Evolutionary conservation across 805 yeast genomes (phyloP), one percentile per base, ranked within the genome.

Genomic region (Vanderwaltozyma tropicalis): DNA sequence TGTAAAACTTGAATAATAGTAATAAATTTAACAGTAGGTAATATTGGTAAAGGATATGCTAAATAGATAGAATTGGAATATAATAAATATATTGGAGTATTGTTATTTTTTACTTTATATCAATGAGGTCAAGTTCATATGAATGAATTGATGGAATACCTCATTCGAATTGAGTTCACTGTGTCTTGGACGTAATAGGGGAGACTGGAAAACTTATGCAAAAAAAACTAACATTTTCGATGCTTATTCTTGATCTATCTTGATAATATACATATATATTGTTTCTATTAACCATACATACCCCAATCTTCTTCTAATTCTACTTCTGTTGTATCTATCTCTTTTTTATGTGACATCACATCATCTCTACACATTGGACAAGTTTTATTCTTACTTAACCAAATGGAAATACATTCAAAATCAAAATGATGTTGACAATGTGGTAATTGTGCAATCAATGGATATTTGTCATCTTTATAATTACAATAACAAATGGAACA

Each of bases 311-410:
- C 87, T 37, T 80, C 84, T 37, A 73, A 74, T 34, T 75, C 76
- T 16, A 68, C 82, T 37, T 75, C 78, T 10, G 72, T 72, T 16
- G 65, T 69, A 13, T 61, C 62, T 13, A 57, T 53, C 3, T 35
- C 32, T 11, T 29, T 10, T 56, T 63, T 72, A 64, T 63, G 72
- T 36, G 67, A 72, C 16, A 72, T 55, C 19, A 88, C 74, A 51
- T 86, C 79, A 42, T 71, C 75, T 45, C 97, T 68, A 54, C 96
- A 89, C 50, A 89, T 59, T 0, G 97, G 97, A 53, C 97, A 88
- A 0, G 85, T 80, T 1, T 72, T 64, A 48, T 80, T 76, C 36
- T 76, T 64, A 44, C 75, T 73, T 37, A 89, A 66, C 97, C 97
- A 88, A 0, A 94, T 92, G 0, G 81, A 80, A 28, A 89, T 77